These are phyloP conservation scores for Globisporangium camurandrum DNA, from an alignment of 352 stramenopile species.

Conservation along the genomic window DNA sequence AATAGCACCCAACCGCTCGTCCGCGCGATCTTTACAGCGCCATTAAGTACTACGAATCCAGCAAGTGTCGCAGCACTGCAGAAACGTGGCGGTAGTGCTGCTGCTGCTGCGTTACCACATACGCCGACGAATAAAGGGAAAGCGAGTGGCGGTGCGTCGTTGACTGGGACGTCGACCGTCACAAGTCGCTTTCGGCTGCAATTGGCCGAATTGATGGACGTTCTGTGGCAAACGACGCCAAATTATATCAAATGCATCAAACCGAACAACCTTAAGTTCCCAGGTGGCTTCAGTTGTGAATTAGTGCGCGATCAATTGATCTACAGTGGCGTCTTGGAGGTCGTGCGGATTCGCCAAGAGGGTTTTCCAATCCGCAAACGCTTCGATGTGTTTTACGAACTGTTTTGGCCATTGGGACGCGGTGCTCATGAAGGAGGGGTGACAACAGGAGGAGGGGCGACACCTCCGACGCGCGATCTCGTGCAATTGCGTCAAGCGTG, in stretches of 20 bases:
- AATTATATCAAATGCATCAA: constrained; percentile 95
- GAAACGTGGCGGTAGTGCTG: constrained; percentile 12
- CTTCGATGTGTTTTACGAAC: constrained; percentile 68
- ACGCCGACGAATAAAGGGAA: constrained; percentile 19
- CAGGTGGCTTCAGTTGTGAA: constrained; percentile 82
- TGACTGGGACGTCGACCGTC: constrained; percentile 60
- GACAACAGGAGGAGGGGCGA: too few relatives aligned
- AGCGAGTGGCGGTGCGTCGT: constrained; percentile 34
- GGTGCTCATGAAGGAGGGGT: too few relatives aligned
- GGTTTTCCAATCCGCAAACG: constrained; percentile 85
- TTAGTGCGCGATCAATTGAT: constrained; percentile 86
- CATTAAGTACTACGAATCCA: too few relatives aligned
- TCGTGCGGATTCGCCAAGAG: constrained; percentile 89
- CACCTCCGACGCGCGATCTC: constrained; percentile 7
- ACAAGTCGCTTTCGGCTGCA: constrained; percentile 76
- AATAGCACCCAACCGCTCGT: constrained; percentile 58
- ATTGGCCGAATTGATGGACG: constrained; percentile 72
- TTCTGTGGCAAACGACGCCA: constrained; percentile 81
- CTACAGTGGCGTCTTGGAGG: constrained; percentile 90
- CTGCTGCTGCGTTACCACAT: too few relatives aligned
- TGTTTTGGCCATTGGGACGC: constrained; percentile 50
- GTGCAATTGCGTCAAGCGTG: constrained; percentile 25
- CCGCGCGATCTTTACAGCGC: constrained; percentile 59
- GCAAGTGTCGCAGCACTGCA: not conserved
- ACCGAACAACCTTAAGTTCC: constrained; percentile 91